A percentile compares a stretch with the other conserved stretches of the same genome.
phyloP scores from a whole-genome alignment of 768 basidiomycete species.

The Trichaptum fuscoviolaceum region DNA sequence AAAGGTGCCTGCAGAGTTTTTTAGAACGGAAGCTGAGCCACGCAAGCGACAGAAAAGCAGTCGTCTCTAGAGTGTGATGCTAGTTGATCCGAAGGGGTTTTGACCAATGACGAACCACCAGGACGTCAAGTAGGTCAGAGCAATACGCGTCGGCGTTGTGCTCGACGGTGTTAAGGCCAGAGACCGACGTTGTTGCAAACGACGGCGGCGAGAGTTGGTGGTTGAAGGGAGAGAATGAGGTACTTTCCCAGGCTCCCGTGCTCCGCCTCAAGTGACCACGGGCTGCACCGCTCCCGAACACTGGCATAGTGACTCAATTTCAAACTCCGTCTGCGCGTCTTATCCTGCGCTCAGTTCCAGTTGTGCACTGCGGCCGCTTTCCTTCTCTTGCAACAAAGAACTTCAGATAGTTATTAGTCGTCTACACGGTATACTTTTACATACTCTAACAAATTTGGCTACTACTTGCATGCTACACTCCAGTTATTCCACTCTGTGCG shows the following conservation, averaged over 20 bases:
- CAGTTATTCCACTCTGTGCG: constrained; percentile 55
- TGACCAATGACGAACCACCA: neutral
- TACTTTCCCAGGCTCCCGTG: neutral
- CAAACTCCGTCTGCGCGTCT: neutral
- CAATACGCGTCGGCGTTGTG: neutral
- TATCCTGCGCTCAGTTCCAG: no score
- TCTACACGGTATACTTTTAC: neutral
- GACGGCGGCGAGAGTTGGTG: constrained; percentile 1
- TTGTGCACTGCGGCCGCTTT: neutral
- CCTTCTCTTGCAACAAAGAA: neutral
- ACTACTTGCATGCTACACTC: constrained; percentile 41
- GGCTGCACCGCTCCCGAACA: neutral
- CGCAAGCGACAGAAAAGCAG: constrained; percentile 3
- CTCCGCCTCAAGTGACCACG: neutral
- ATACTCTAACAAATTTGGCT: neutral
- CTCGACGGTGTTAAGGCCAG: neutral
- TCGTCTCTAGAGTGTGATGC: neutral
- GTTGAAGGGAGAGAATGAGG: constrained; percentile 4
- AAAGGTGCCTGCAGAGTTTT: constrained; percentile 4
- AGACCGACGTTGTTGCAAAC: neutral
- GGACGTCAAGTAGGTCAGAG: neutral
- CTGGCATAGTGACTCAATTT: constrained; percentile 5
- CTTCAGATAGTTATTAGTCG: neutral
- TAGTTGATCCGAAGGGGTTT: neutral
- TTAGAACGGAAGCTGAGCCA: neutral